These are phyloP conservation scores for Curvularia sp. DNA, from an alignment of 2,329 filamentous ascomycete species.

Conservation along the genomic window DNA sequence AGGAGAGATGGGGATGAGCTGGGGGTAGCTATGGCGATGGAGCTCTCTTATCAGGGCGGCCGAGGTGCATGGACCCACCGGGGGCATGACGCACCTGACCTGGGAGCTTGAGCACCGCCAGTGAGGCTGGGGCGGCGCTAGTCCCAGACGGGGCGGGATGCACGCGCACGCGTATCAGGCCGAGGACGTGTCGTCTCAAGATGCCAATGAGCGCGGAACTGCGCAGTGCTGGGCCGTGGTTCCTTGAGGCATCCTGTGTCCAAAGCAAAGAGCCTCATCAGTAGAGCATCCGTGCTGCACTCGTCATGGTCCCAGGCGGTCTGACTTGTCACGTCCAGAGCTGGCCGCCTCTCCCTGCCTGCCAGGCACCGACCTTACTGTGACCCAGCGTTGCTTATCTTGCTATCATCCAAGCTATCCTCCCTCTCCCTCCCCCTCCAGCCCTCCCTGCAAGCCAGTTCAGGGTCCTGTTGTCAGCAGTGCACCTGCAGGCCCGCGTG, in stretches of 20 bases:
- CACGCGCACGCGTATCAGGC: conserved; percentile 22
- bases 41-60: conserved; percentile 41
- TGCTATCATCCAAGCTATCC: too few species aligned
- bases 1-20: conserved; percentile 30
- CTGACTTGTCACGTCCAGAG: neutral
- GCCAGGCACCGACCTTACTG: conserved; percentile 23
- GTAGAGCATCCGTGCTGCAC: neutral
- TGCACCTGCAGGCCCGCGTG: conserved; percentile 26
- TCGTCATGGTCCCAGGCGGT: neutral
- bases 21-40: conserved; percentile 43
- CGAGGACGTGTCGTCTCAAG: conserved; percentile 11
- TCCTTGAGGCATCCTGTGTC: neutral
- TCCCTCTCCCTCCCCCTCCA: neutral
- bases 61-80: conserved; percentile 31
- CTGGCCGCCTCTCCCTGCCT: neutral
- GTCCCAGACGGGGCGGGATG: conserved; percentile 8
- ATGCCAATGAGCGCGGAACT: neutral
- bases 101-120: conserved; percentile 24
- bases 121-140: conserved; percentile 32
- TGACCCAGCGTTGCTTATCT: conserved; percentile 14
- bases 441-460: conserved; percentile 19
- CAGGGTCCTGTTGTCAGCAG: conserved; percentile 29
- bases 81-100: conserved; percentile 34
- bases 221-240: neutral
- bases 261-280: neutral